Evolutionary conservation across 306 rosid species (phyloP), one percentile per base, ranked within the genome.

Genomic region (Canavalia ensiformis): DNA sequence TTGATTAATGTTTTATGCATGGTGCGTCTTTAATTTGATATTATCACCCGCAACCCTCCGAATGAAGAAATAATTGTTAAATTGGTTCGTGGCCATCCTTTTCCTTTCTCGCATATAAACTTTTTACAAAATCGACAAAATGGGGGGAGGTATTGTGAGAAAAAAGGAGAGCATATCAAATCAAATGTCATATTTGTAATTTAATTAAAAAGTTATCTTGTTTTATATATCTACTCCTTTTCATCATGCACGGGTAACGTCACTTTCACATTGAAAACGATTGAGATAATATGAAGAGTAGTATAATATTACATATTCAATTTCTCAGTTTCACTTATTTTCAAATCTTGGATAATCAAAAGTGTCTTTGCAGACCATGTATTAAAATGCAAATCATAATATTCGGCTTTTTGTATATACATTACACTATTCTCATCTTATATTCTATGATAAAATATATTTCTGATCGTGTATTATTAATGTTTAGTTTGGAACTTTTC

Each of bases 161-260:
- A 33, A 50, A 56, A 66, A 2, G 49, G 13, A 45, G 4, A 72
- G 66, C 54, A 49, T 30, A 25, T 78, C 79, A 55, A 62, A 72
- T 58, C 67, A 79, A 47, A 84, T 66, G 73, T 82, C 42, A 72
- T 52, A 64, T 55, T 83, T 78, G 34, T 78, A 46, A 84, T 73
- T 66, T 73, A 67, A 72, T 73, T 65, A 7, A 34, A 77, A 83
- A 78, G 72, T 55, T 79, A 2, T 68, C 47, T 78, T 78, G 72
- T 65, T 83, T 59, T 73, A 68, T 47, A 13, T 82, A 49, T 68
- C 55, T 59, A 13, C 62, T 66, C 10, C 58, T 68, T 76, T 51
- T 56, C 68, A 51, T 4, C 46, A 56, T 46, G 55, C 81, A 55
- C 28, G 11, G 18, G 51, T 28, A 8, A 78, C 47, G 77, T 84